A percentile compares a stretch with the other conserved stretches of the same genome.
Conservation (phyloP, 805 yeast species). For the Saccharomycopsis selenospora region DNA sequence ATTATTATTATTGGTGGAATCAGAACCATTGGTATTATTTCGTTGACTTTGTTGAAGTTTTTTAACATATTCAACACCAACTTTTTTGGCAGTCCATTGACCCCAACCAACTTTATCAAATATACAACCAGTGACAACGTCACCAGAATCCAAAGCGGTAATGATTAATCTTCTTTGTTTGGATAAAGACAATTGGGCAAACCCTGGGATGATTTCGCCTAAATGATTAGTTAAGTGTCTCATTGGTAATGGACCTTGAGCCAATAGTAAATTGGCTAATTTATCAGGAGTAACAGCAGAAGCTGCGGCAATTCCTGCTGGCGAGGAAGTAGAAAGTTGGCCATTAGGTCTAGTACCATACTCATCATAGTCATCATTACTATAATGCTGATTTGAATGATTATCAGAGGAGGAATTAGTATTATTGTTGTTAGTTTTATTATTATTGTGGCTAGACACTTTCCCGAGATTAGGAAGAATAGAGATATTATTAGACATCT, state of each 20-base stretch:
- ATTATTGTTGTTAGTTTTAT: no score
- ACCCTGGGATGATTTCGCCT: slow-evolving; percentile 66
- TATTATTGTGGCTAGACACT: neutral
- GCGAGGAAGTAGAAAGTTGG: slow-evolving; percentile 67
- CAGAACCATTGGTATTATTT: slow-evolving; percentile 39
- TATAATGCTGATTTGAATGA: slow-evolving; percentile 68
- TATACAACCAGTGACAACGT: slow-evolving; percentile 44
- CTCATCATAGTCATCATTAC: slow-evolving; percentile 51
- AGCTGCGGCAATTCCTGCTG: slow-evolving; percentile 84
- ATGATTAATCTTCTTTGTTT: slow-evolving; percentile 87
- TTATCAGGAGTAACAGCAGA: slow-evolving; percentile 74
- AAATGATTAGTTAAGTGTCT: slow-evolving; percentile 81
- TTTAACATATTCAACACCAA: slow-evolving; percentile 30
- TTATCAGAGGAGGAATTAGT: slow-evolving; percentile 29
- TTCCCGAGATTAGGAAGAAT: slow-evolving; percentile 1
- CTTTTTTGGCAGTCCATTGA: slow-evolving; percentile 79
- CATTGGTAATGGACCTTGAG: slow-evolving; percentile 84
- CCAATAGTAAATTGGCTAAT: slow-evolving; percentile 56
- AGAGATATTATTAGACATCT: neutral
- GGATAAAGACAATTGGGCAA: slow-evolving; percentile 71
- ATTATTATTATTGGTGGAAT: slow-evolving; percentile 20
- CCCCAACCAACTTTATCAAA: slow-evolving; percentile 98
- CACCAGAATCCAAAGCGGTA: slow-evolving; percentile 76
- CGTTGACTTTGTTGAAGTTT: slow-evolving; percentile 36
- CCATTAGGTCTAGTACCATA: slow-evolving; percentile 15